Evolutionary conservation across 2,329 filamentous ascomycete species (phyloP).

Genomic region (Phaeosphaeriaceae sp.): DNA sequence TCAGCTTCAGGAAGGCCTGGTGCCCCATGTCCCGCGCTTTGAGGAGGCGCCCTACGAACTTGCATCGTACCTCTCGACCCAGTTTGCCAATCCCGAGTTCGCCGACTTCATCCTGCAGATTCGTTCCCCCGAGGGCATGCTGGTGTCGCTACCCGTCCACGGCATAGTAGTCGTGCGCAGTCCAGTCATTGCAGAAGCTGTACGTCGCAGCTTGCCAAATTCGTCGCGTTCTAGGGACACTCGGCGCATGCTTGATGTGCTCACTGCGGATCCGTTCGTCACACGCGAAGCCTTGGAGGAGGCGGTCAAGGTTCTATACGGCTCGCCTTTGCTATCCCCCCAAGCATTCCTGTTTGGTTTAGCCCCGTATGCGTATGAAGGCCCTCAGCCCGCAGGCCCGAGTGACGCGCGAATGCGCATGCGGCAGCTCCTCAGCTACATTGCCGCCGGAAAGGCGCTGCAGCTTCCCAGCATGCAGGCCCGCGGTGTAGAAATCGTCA

Average conservation of each 20-base stretch:
- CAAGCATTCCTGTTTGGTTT: conserved; percentile 40
- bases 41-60: conserved; percentile 38
- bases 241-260: conserved; percentile 34
- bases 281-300: conserved; percentile 41
- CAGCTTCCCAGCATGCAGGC: conserved; percentile 62
- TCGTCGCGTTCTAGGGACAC: conserved; percentile 32
- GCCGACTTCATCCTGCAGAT: conserved; percentile 48
- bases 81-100: conserved; percentile 46
- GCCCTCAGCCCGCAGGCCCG: conserved; percentile 26
- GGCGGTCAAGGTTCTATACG: conserved; percentile 47
- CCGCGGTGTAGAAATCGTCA: conserved; percentile 67
- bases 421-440: conserved; percentile 62
- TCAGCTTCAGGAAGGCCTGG: conserved; percentile 26
- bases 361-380: conserved; percentile 31
- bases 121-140: conserved; percentile 32
- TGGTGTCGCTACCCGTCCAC: conserved; percentile 44
- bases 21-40: conserved; percentile 21
- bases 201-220: conserved; percentile 28
- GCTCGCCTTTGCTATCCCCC: conserved; percentile 37
- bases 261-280: conserved; percentile 36
- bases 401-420: conserved; percentile 45
- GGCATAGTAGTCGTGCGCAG: conserved; percentile 46
- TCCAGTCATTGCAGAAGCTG: conserved; percentile 38
- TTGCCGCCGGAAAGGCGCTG: conserved; percentile 67
- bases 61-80: conserved; percentile 40